Percentiles rank a stretch among this genome's conserved stretches.
Evolutionary conservation across 2,329 filamentous ascomycete genomes (phyloP).

Genomic region (Orbilia blumenaviensis): DNA sequence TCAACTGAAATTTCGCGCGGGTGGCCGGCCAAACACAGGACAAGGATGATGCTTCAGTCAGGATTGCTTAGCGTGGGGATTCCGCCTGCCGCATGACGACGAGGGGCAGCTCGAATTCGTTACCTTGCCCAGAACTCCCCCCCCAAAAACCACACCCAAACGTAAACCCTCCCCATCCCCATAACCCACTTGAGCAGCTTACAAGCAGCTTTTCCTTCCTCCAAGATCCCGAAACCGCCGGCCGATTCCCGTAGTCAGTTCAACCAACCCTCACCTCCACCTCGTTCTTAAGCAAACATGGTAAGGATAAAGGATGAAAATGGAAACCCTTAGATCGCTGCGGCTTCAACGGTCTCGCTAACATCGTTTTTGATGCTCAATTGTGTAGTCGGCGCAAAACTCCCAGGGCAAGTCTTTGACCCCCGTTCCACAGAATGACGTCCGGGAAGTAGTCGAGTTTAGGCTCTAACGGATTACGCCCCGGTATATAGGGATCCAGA

Average conservation of each 20-base stretch:
- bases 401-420: conserved; percentile 77
- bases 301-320: conserved; percentile 26
- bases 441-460: conserved; percentile 56
- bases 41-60: background rate
- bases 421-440: background rate
- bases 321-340: background rate
- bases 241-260: conserved; percentile 4
- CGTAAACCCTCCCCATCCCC: background rate
- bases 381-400: conserved; percentile 95
- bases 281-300: conserved; percentile 17
- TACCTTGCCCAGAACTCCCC: background rate
- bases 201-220: no score
- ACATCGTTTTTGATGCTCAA: no score
- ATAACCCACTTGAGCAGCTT: no score
- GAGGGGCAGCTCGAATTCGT: conserved; percentile 30
- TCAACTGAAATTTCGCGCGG: background rate
- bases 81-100: conserved; percentile 33
- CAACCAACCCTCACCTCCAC: background rate
- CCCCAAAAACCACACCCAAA: background rate
- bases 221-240: conserved; percentile 30
- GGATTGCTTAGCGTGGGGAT: conserved; percentile 27
- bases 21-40: background rate
- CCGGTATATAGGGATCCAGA: conserved; percentile 44
- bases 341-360: background rate
- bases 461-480: conserved; percentile 57